Evolutionary conservation across 2,329 filamentous ascomycete genomes (phyloP).

Genomic region (Fusarium redolens): DNA sequence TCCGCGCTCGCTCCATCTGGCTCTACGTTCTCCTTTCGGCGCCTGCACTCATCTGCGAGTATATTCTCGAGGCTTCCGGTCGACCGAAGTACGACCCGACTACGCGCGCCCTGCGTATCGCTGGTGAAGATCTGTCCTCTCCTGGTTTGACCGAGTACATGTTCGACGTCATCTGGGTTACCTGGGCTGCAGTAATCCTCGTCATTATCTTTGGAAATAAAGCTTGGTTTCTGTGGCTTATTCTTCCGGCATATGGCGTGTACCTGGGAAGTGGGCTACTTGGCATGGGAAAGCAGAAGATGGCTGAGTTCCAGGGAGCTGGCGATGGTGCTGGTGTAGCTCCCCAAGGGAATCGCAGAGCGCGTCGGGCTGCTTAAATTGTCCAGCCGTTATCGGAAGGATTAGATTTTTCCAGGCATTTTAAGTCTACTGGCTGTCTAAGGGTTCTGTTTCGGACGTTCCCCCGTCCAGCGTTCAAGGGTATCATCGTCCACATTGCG

Average conservation of each 20-base stretch:
- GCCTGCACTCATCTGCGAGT: conserved; percentile 83
- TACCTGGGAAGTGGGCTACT: conserved; percentile 67
- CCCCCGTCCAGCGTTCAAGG: conserved; percentile 65
- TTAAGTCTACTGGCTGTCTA: conserved; percentile 11
- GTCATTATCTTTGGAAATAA: conserved; percentile 85
- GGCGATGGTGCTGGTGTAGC: conserved; percentile 49
- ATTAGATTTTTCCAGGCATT: conserved; percentile 5
- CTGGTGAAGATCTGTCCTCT: conserved; percentile 89
- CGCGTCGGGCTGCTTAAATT: conserved; percentile 63
- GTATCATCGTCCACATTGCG: conserved; percentile 63
- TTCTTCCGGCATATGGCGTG: conserved; percentile 66
- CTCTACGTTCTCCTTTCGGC: conserved; percentile 78
- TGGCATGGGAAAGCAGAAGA: conserved; percentile 63
- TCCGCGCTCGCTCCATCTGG: conserved; percentile 71
- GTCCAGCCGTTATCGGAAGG: conserved; percentile 3
- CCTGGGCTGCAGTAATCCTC: conserved; percentile 80
- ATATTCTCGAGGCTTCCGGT: conserved; percentile 85
- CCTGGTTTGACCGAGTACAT: conserved; percentile 95
- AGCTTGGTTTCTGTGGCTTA: conserved; percentile 68
- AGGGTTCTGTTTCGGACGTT: conserved; percentile 54
- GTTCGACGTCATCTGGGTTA: conserved; percentile 97
- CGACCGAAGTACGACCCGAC: conserved; percentile 77
- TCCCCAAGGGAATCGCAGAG: conserved; percentile 62
- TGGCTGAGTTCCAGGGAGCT: conserved; percentile 60
- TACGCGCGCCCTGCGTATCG: conserved; percentile 74